Conservation (phyloP, 768 basidiomycete species). For the Leucosporidium creatinivorum region DNA sequence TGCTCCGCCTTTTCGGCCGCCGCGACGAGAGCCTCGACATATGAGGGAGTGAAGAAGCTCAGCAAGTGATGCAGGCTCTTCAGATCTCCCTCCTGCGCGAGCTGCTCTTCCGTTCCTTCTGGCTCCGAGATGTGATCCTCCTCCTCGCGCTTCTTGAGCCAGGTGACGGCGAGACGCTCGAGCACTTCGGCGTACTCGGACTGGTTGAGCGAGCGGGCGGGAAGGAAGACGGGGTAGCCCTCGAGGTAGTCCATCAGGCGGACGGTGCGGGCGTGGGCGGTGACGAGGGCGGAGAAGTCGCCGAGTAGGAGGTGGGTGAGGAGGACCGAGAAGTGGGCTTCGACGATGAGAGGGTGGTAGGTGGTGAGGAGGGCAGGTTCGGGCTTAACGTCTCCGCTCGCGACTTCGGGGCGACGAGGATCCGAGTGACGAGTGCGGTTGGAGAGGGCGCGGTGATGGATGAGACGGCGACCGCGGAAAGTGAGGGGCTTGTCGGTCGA, state of each 20-base stretch:
- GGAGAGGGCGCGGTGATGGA: slow-evolving; percentile 28
- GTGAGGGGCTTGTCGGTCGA: slow-evolving; percentile 23
- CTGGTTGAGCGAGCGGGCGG: slow-evolving; percentile 80
- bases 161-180: slow-evolving; percentile 69
- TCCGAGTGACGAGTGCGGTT: slow-evolving; percentile 21
- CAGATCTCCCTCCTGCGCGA: slow-evolving; percentile 14
- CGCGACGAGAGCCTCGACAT: slow-evolving; percentile 9
- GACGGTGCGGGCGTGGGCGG: slow-evolving; percentile 60
- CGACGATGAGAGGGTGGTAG: slow-evolving; percentile 81
- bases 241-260: slow-evolving; percentile 70
- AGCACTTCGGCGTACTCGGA: slow-evolving; percentile 72
- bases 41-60: slow-evolving; percentile 17
- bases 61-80: slow-evolving; percentile 23
- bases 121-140: slow-evolving; percentile 10
- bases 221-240: slow-evolving; percentile 79
- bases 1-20: slow-evolving; percentile 15
- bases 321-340: slow-evolving; percentile 73
- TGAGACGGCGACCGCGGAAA: slow-evolving; percentile 24
- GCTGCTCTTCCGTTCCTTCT: slow-evolving; percentile 16
- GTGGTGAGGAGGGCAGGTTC: slow-evolving; percentile 54
- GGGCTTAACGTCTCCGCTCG: slow-evolving; percentile 34
- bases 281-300: slow-evolving; percentile 58
- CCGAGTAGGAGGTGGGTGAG: slow-evolving; percentile 69
- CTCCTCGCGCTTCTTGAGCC: slow-evolving; percentile 43
- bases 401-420: slow-evolving; percentile 12